Percentiles rank a stretch among this genome's conserved stretches.
Conservation (phyloP, 1,284 basidiomycete genomes). For the Marasmius oreades region DNA sequence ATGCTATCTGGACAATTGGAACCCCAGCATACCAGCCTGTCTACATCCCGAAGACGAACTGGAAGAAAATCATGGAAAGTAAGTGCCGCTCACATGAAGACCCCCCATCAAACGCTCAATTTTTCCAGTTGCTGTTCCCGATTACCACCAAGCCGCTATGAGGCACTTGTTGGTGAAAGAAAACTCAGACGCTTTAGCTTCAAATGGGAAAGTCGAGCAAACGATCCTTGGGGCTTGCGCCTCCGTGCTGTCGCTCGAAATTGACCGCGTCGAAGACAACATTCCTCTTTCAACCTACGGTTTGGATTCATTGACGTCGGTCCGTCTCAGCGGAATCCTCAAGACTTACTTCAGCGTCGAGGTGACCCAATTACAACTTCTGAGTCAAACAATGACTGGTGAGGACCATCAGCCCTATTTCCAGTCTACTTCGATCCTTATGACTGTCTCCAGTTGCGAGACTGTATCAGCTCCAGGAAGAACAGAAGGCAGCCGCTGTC, state of each 20-base stretch:
- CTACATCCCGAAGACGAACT: background rate
- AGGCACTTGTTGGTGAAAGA: conserved; percentile 5
- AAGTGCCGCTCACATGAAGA: background rate
- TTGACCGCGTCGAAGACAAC: conserved; percentile 1
- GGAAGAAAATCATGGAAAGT: conserved; percentile 1
- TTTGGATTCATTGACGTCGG: conserved; percentile 3
- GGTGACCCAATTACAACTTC: conserved; percentile 4
- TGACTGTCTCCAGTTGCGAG: background rate
- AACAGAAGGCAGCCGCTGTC: background rate
- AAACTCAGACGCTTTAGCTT: background rate
- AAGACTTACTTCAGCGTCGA: conserved; percentile 2
- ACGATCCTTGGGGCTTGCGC: conserved; percentile 2
- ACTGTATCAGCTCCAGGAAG: background rate
- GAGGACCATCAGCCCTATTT: background rate
- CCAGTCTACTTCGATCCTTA: background rate
- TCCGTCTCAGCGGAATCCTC: conserved; percentile 3
- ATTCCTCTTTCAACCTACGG: conserved; percentile 3
- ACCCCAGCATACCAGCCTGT: background rate
- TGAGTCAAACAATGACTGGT: conserved; percentile 5
- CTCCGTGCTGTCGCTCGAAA: background rate
- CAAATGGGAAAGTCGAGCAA: background rate
- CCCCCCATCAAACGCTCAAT: background rate
- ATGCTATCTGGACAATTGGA: conserved; percentile 1
- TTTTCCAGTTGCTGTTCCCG: conserved; percentile 1
- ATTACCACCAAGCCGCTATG: background rate